Percentiles rank a stretch among this genome's conserved stretches.
Evolutionary conservation across 495 filamentous ascomycete genomes (phyloP).

Genomic region (Parathielavia hyrcaniae): DNA sequence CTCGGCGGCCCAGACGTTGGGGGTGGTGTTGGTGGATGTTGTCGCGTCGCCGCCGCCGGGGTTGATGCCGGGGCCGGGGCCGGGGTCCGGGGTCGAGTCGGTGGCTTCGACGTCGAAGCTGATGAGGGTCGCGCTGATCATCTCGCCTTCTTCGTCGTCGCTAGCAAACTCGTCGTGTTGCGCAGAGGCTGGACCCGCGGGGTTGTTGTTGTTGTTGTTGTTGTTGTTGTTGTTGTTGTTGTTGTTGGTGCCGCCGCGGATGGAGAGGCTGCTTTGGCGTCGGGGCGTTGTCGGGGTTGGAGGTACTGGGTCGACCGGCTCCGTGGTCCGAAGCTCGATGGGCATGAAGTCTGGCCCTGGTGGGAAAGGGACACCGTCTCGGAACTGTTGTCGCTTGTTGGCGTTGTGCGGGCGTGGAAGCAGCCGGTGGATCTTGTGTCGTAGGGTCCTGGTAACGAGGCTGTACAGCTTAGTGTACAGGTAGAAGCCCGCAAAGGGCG

Average conservation of each 20-base stretch:
- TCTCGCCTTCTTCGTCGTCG: constrained; percentile 47
- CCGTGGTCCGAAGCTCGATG: constrained; percentile 1
- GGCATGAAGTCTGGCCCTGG: not conserved
- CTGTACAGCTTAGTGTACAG: constrained; percentile 18
- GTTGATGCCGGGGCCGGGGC: not conserved
- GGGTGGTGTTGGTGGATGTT: constrained; percentile 17
- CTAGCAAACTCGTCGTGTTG: constrained; percentile 33
- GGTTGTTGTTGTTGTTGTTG: not conserved
- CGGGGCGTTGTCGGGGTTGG: constrained; percentile 15
- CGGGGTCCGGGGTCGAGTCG: constrained; percentile 32
- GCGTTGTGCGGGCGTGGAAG: constrained; percentile 23
- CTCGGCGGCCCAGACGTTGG: constrained; percentile 53
- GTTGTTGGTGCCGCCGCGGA: constrained; percentile 7
- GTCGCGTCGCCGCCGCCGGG: not conserved
- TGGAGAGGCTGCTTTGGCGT: constrained; percentile 27
- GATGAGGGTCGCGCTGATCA: constrained; percentile 47
- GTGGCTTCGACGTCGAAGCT: constrained; percentile 52
- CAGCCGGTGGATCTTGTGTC: constrained; percentile 12
- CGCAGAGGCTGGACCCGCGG: not conserved
- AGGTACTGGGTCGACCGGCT: not conserved
- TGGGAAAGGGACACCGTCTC: not conserved
- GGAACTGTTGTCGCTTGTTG: constrained; percentile 2
- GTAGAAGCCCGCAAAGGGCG: constrained; percentile 36
- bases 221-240: not conserved
- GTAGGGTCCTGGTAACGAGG: constrained; percentile 9